Evolutionary conservation across 371 early-diverging fungal genomes (phyloP).

Genomic region (Apophysomyces elegans): DNA sequence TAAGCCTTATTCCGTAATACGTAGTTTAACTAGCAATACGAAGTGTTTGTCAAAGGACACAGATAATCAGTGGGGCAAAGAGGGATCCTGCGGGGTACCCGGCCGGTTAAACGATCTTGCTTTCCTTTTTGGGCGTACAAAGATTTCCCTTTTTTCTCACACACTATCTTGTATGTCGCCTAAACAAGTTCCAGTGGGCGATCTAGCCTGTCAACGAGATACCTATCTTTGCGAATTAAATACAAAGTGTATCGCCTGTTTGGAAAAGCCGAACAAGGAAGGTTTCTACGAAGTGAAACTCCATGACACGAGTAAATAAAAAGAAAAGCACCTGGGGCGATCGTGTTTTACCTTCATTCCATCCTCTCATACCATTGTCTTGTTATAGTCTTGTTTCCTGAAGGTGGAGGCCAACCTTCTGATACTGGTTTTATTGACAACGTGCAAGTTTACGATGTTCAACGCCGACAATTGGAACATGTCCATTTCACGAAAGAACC

Average conservation of each 20-base stretch:
- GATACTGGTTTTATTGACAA: constrained; percentile 70
- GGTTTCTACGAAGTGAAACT: constrained; percentile 47
- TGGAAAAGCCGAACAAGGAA: constrained; percentile 44
- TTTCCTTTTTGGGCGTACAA: neutral
- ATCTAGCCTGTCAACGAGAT: constrained; percentile 42
- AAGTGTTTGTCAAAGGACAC: no score
- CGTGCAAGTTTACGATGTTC: constrained; percentile 59
- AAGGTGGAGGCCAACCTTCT: constrained; percentile 76
- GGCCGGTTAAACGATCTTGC: neutral
- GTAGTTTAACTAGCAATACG: no score
- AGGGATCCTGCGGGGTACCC: no score
- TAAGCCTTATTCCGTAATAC: no score
- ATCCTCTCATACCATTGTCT: neutral
- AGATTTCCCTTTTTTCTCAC: neutral
- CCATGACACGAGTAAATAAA: constrained; percentile 39
- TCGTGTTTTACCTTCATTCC: neutral
- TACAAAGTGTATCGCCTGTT: constrained; percentile 41
- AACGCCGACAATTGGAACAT: constrained; percentile 63
- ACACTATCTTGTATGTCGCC: constrained; percentile 1
- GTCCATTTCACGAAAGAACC: constrained; percentile 65
- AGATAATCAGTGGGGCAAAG: no score
- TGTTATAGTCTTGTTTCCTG: constrained; percentile 67
- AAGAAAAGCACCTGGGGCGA: neutral
- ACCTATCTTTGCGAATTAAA: constrained; percentile 34
- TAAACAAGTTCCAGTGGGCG: constrained; percentile 45